Conservation (phyloP, 306 rosid genomes). For the Glycine latifolia region DNA sequence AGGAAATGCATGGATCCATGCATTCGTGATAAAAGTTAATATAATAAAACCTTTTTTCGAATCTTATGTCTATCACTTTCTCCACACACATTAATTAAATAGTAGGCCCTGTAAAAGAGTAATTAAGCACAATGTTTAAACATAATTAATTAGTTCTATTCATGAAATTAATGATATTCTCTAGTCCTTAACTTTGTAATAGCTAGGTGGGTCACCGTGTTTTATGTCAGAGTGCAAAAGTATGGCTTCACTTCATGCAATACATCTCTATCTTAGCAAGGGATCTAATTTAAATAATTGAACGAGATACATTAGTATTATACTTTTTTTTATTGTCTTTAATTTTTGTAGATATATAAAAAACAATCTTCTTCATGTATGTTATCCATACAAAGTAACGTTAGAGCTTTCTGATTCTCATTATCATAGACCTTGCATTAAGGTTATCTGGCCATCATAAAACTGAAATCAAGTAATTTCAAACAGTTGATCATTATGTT, state of each 20-base stretch:
- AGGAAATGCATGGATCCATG: no score
- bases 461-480: neutral
- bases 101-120: no score
- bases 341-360: no score
- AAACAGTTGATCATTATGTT: no score
- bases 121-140: neutral
- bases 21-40: neutral
- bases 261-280: neutral
- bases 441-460: neutral
- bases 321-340: no score
- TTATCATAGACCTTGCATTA: neutral
- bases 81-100: neutral
- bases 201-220: neutral
- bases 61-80: neutral
- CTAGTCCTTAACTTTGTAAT: neutral
- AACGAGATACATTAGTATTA: no score
- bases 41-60: neutral
- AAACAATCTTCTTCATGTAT: neutral
- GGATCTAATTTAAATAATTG: no score
- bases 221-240: neutral
- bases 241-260: slow-evolving; percentile 11
- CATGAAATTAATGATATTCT: neutral
- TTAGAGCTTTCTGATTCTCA: neutral
- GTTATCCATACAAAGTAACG: neutral
- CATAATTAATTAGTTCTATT: neutral